A percentile compares a stretch with the other conserved stretches of the same genome.
Conservation (phyloP, 768 basidiomycete genomes). For the Termitomyces sp. region DNA sequence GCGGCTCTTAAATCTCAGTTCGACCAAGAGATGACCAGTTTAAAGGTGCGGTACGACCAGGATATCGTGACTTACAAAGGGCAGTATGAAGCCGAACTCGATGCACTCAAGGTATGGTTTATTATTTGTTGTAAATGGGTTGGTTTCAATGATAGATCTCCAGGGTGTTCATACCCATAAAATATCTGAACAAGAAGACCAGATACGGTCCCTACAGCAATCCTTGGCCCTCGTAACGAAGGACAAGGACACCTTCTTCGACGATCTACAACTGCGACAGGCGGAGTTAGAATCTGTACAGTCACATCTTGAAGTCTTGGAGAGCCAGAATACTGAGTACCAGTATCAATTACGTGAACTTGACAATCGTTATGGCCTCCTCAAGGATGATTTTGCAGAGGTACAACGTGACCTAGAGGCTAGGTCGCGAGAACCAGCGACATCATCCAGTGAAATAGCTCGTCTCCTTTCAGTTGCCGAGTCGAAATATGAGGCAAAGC, state of each 20-base stretch:
- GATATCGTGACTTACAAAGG: conserved; percentile 59
- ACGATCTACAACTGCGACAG: conserved; percentile 81
- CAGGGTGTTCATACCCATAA: conserved; percentile 72
- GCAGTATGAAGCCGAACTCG: conserved; percentile 74
- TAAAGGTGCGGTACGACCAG: conserved; percentile 68
- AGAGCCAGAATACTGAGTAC: conserved; percentile 76
- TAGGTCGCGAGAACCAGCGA: conserved; percentile 34
- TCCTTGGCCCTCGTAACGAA: conserved; percentile 61
- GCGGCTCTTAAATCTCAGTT: conserved; percentile 58
- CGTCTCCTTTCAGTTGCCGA: conserved; percentile 70
- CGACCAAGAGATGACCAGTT: conserved; percentile 58
- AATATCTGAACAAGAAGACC: conserved; percentile 47
- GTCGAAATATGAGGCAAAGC: conserved; percentile 67
- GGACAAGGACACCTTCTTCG: conserved; percentile 80
- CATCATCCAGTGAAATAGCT: conserved; percentile 62
- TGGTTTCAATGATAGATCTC: conserved; percentile 5
- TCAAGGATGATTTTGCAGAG: conserved; percentile 68
- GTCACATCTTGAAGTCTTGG: conserved; percentile 65
- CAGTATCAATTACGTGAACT: conserved; percentile 83
- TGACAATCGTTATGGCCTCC: conserved; percentile 61
- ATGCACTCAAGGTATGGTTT: conserved; percentile 60
- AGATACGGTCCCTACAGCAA: conserved; percentile 64
- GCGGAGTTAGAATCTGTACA: conserved; percentile 86
- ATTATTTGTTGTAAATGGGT: neutral
- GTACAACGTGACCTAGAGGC: conserved; percentile 53